Evolutionary conservation across 345 rosid species (phyloP).

Genomic region (Salix dunnii): DNA sequence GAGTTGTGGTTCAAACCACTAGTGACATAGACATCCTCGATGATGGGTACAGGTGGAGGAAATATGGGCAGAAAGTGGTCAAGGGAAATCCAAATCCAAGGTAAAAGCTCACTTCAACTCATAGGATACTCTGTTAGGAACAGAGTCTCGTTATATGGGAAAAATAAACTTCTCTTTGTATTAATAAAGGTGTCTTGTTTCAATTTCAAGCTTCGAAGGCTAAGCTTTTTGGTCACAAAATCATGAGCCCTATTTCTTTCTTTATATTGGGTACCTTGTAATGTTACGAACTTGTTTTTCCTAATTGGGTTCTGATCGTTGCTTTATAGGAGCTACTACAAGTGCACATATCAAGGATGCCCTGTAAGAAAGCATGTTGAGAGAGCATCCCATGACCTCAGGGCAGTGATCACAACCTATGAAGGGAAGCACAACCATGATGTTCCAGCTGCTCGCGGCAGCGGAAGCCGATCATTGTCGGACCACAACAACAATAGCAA

Average conservation of each 20-base stretch:
- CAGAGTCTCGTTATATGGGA: neutral
- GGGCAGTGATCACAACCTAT: conserved; percentile 90
- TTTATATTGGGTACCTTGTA: neutral
- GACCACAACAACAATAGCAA: conserved; percentile 21
- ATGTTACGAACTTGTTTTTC: neutral
- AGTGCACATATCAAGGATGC: conserved; percentile 76
- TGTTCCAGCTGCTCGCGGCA: conserved; percentile 76
- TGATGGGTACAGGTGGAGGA: conserved; percentile 96
- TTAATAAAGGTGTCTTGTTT: neutral
- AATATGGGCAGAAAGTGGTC: conserved; percentile 95
- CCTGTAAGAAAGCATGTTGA: conserved; percentile 90
- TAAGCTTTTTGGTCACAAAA: neutral
- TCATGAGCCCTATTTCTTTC: neutral
- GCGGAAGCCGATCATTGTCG: conserved; percentile 43
- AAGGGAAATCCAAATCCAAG: conserved; percentile 95
- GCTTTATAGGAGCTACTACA: conserved; percentile 76
- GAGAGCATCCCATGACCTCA: conserved; percentile 72
- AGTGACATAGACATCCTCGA: conserved; percentile 92
- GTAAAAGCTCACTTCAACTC: conserved; percentile 22
- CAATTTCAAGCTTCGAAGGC: neutral
- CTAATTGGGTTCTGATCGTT: neutral
- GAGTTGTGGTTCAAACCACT: conserved; percentile 91
- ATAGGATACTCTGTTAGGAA: neutral
- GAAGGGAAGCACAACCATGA: conserved; percentile 97
- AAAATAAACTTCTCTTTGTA: neutral